Evolutionary conservation across 1,284 basidiomycete genomes (phyloP).

Genomic region (Tilletia horrida): DNA sequence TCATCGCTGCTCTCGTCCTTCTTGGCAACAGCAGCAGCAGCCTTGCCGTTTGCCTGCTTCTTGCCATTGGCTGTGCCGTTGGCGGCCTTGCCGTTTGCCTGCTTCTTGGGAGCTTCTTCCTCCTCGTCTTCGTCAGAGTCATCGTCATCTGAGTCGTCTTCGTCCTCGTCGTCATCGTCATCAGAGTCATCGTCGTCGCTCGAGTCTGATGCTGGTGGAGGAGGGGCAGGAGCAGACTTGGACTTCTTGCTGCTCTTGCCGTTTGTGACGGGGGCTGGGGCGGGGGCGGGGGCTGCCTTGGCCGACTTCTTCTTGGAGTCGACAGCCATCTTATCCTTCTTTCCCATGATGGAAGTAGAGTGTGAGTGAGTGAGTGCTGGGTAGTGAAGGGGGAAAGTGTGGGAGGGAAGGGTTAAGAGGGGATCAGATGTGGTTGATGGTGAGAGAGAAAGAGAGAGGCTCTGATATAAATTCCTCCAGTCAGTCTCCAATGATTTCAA

Average conservation of each 20-base stretch:
- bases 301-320: conserved; percentile 22
- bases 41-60: conserved; percentile 58
- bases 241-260: conserved; percentile 28
- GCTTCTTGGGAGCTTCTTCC: conserved; percentile 60
- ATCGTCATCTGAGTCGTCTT: conserved; percentile 24
- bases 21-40: conserved; percentile 8
- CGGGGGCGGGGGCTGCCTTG: conserved; percentile 33
- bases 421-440: background rate
- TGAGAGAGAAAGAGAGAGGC: background rate
- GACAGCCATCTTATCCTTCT: conserved; percentile 17
- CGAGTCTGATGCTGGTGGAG: conserved; percentile 22
- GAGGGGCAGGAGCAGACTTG: conserved; percentile 18
- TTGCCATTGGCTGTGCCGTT: conserved; percentile 79
- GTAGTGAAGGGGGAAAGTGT: background rate
- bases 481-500: no score
- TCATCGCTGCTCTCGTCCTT: conserved; percentile 43
- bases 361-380: background rate
- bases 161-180: conserved; percentile 31
- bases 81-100: conserved; percentile 54
- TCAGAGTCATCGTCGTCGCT: conserved; percentile 28
- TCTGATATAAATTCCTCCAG: conserved; percentile 6
- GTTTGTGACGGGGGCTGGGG: conserved; percentile 31
- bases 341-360: conserved; percentile 1
- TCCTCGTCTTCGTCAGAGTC: conserved; percentile 39
- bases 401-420: background rate